These are phyloP conservation scores for Naganishia randhawae DNA, from an alignment of 768 basidiomycete genomes.

Conservation along the genomic window DNA sequence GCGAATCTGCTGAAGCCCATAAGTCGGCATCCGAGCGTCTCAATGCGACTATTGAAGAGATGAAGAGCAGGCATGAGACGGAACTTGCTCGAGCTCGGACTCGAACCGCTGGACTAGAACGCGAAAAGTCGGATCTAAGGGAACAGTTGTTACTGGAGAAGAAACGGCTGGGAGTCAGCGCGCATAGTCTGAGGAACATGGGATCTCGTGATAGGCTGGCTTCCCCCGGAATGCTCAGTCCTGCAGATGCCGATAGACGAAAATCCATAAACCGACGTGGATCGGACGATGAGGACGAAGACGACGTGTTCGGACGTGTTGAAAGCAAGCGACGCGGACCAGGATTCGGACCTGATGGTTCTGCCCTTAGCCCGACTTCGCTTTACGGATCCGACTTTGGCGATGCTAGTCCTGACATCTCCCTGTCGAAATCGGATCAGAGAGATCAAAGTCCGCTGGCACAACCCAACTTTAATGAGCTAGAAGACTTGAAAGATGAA, in stretches of 20 bases:
- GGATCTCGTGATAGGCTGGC: slow-evolving; percentile 19
- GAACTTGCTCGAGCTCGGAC: slow-evolving; percentile 88
- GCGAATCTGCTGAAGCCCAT: slow-evolving; percentile 74
- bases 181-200: slow-evolving; percentile 33
- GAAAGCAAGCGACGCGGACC: slow-evolving; percentile 44
- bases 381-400: slow-evolving; percentile 47
- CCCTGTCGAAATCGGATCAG: slow-evolving; percentile 39
- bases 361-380: slow-evolving; percentile 42
- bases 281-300: slow-evolving; percentile 43
- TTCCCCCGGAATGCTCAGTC: slow-evolving; percentile 37
- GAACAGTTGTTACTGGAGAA: slow-evolving; percentile 71
- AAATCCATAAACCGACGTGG: neutral
- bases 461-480: slow-evolving; percentile 43
- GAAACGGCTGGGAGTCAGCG: slow-evolving; percentile 47
- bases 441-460: slow-evolving; percentile 42
- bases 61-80: slow-evolving; percentile 88
- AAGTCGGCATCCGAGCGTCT: slow-evolving; percentile 81
- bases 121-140: slow-evolving; percentile 90
- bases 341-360: slow-evolving; percentile 47
- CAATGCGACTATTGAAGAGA: slow-evolving; percentile 61
- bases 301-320: slow-evolving; percentile 51
- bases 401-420: slow-evolving; percentile 43
- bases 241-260: slow-evolving; percentile 23
- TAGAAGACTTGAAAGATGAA: slow-evolving; percentile 43
- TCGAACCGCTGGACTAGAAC: slow-evolving; percentile 75